Conservation (phyloP, 768 basidiomycete genomes). For the Boletus huronensis region DNA sequence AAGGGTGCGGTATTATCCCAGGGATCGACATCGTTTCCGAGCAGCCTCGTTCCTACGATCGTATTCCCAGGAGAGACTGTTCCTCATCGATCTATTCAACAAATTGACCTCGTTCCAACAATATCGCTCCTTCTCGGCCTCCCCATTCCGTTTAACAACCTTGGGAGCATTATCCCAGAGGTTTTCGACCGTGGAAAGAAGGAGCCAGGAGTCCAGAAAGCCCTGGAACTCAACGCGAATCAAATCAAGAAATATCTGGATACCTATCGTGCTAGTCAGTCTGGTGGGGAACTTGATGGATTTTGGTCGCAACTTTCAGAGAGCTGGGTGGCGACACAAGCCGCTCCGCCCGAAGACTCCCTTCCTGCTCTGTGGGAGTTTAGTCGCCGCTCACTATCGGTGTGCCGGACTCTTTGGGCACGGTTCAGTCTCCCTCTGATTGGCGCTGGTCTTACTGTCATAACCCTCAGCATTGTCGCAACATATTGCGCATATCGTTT, state of each 20-base stretch:
- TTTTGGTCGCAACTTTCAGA: slow-evolving; percentile 53
- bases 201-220: slow-evolving; percentile 45
- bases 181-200: slow-evolving; percentile 58
- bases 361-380: slow-evolving; percentile 21
- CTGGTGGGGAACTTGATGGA: slow-evolving; percentile 70
- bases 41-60: slow-evolving; percentile 48
- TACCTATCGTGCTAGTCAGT: slow-evolving; percentile 66
- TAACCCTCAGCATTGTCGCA: slow-evolving; percentile 53
- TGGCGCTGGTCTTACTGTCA: slow-evolving; percentile 61
- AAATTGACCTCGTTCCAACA: slow-evolving; percentile 91
- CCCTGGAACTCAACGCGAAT: slow-evolving; percentile 63
- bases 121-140: slow-evolving; percentile 86
- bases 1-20: slow-evolving; percentile 56
- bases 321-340: slow-evolving; percentile 40
- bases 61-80: slow-evolving; percentile 57
- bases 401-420: slow-evolving; percentile 89
- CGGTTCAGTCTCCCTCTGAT: slow-evolving; percentile 85
- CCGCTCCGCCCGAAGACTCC: slow-evolving; percentile 20
- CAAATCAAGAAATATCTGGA: slow-evolving; percentile 79
- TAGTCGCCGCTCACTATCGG: slow-evolving; percentile 39
- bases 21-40: slow-evolving; percentile 37
- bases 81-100: slow-evolving; percentile 69
- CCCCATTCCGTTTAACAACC: slow-evolving; percentile 93
- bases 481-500: slow-evolving; percentile 53
- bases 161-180: slow-evolving; percentile 90